Conservation (phyloP, 371 early-diverging fungal species). For the Blyttiomyces sp. region DNA sequence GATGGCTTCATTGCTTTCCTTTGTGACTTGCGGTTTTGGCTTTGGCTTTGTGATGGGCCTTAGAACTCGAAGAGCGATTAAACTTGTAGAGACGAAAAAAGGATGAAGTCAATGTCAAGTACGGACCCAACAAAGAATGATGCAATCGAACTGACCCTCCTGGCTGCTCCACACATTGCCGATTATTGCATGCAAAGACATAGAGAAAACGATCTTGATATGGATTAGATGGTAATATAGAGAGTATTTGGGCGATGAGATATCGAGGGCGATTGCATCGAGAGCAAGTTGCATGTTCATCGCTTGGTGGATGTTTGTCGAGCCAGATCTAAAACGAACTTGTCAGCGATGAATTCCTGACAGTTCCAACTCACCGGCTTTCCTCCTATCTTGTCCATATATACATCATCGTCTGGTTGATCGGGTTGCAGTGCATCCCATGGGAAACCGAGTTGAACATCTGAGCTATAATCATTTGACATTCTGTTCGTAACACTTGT, state of each 20-base stretch:
- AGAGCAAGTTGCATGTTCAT: not conserved
- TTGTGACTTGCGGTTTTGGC: not conserved
- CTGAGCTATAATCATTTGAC: too few relatives aligned
- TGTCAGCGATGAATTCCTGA: not conserved
- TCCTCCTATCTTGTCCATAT: not conserved
- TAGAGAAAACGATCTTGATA: slow-evolving; percentile 27
- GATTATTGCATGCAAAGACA: slow-evolving; percentile 31
- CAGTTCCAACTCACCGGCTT: not conserved
- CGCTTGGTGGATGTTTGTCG: not conserved
- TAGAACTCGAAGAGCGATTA: slow-evolving; percentile 3
- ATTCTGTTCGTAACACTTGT: too few relatives aligned
- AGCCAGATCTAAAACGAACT: not conserved
- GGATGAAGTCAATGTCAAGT: not conserved
- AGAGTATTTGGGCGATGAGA: not conserved
- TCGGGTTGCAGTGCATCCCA: not conserved
- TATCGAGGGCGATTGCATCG: not conserved
- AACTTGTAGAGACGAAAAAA: not conserved
- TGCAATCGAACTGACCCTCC: slow-evolving; percentile 4
- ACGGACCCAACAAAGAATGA: not conserved
- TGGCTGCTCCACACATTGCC: not conserved
- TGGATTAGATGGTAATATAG: not conserved
- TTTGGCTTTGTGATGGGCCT: not conserved
- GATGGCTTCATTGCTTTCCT: not conserved
- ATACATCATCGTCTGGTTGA: not conserved
- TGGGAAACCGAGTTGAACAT: too few relatives aligned